A percentile compares a stretch with the other conserved stretches of the same genome.
Conservation (phyloP, 176 grass and related monocot genomes). For the Cymbopogon citratus region DNA sequence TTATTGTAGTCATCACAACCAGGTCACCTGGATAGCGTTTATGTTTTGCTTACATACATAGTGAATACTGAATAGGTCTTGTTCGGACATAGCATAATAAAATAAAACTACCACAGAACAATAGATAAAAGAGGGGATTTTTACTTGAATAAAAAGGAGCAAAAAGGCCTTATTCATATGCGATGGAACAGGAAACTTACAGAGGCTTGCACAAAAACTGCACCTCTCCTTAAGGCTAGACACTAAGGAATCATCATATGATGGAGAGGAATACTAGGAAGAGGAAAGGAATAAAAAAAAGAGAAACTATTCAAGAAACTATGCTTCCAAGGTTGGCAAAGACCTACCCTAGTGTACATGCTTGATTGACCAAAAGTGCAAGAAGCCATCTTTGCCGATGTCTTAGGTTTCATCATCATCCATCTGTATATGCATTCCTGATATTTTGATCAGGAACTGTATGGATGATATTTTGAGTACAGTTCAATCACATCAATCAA, state of each 20-base stretch:
- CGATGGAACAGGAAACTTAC: conserved; percentile 23
- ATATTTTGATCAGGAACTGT: conserved; percentile 23
- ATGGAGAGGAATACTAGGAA: neutral
- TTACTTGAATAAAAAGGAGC: neutral
- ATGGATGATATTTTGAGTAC: conserved; percentile 10
- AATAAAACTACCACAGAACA: neutral
- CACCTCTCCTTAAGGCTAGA: conserved; percentile 54
- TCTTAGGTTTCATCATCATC: conserved; percentile 12
- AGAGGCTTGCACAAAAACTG: conserved; percentile 65
- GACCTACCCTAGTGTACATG: conserved; percentile 37
- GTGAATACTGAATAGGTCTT: neutral
- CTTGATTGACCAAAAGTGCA: conserved; percentile 8
- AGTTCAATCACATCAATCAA: neutral
- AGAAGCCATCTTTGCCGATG: neutral
- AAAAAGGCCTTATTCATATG: conserved; percentile 34
- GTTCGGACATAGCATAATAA: neutral
- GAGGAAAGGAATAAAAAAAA: too few species aligned
- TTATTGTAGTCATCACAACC: neutral
- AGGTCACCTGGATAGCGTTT: neutral
- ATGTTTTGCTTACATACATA: neutral
- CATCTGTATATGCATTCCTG: conserved; percentile 2
- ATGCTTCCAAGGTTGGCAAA: conserved; percentile 32
- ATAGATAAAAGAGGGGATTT: neutral
- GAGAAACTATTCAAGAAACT: conserved; percentile 30
- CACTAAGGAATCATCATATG: conserved; percentile 30